Evolutionary conservation across 148 eudicot species (phyloP).

Genomic region (Mesembryanthemum crystallinum): DNA sequence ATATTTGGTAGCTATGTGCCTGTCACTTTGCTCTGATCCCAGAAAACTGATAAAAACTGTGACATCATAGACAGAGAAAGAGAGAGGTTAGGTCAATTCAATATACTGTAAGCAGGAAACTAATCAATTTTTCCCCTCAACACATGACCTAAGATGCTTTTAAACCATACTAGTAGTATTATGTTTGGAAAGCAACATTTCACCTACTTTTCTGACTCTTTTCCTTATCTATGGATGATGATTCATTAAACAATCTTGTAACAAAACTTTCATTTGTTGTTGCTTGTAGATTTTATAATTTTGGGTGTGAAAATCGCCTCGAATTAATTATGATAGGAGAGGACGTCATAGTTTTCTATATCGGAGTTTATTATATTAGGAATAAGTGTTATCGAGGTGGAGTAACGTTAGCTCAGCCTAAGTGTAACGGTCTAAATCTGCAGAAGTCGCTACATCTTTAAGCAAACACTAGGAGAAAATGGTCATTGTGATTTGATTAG

Average conservation of each 20-base stretch:
- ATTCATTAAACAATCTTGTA: neutral
- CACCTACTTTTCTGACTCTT: constrained; percentile 24
- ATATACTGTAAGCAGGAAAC: neutral
- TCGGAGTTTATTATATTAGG: too few species aligned
- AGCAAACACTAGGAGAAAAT: neutral
- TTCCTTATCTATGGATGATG: neutral
- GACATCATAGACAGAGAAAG: constrained; percentile 3
- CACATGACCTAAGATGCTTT: constrained; percentile 24
- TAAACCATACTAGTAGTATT: constrained; percentile 5
- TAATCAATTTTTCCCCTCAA: neutral
- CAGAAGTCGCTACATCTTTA: too few species aligned
- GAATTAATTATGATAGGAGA: neutral
- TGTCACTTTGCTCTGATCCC: constrained; percentile 14
- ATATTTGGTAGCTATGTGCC: constrained; percentile 22
- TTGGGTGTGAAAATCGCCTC: neutral
- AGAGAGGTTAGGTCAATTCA: neutral
- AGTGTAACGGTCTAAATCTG: too few species aligned
- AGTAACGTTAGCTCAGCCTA: too few species aligned
- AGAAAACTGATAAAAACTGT: neutral
- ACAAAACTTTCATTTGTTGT: neutral
- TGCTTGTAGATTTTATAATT: neutral
- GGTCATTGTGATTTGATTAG: too few species aligned
- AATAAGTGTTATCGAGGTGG: too few species aligned
- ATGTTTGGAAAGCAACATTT: constrained; percentile 28
- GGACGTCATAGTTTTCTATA: too few species aligned